phyloP scores from a whole-genome alignment of 164 flowering plant genomes.

The Buxus sempervirens region DNA sequence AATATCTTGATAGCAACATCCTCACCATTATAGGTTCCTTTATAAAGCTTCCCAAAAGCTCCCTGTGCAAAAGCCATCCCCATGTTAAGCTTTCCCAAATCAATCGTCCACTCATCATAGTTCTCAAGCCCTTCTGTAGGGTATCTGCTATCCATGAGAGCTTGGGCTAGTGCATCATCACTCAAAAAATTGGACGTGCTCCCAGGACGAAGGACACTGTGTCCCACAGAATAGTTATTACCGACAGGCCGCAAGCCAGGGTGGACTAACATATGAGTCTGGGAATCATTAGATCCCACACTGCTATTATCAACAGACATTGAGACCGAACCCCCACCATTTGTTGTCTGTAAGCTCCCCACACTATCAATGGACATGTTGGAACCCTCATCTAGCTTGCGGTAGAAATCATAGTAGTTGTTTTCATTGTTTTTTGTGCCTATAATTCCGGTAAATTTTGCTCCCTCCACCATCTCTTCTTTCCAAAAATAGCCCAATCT shows the following conservation, averaged over 20 bases:
- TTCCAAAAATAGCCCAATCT: neutral
- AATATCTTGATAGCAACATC: conserved; percentile 18
- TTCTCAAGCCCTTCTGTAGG: conserved; percentile 16
- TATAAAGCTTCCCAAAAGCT: conserved; percentile 17
- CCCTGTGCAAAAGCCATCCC: conserved; percentile 17
- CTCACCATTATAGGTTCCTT: conserved; percentile 16
- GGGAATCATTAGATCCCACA: conserved; percentile 10
- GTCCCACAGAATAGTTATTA: conserved; percentile 6
- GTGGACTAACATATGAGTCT: conserved; percentile 7
- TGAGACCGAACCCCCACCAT: conserved; percentile 8
- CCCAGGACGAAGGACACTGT: conserved; percentile 11
- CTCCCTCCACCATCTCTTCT: conserved; percentile 6
- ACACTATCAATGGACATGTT: conserved; percentile 12
- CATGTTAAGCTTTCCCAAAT: conserved; percentile 17
- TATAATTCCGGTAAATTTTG: conserved; percentile 6
- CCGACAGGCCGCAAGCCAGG: conserved; percentile 2
- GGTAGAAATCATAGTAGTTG: conserved; percentile 6
- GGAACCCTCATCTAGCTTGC: conserved; percentile 4
- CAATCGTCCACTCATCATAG: conserved; percentile 20
- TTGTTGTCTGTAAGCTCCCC: conserved; percentile 5
- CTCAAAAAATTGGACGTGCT: neutral
- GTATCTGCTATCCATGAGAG: conserved; percentile 14
- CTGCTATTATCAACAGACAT: conserved; percentile 11
- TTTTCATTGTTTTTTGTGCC: conserved; percentile 7
- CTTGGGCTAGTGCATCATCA: conserved; percentile 18